Conservation (phyloP, 495 filamentous ascomycete species). For the Aspergillus incahuasiensis region DNA sequence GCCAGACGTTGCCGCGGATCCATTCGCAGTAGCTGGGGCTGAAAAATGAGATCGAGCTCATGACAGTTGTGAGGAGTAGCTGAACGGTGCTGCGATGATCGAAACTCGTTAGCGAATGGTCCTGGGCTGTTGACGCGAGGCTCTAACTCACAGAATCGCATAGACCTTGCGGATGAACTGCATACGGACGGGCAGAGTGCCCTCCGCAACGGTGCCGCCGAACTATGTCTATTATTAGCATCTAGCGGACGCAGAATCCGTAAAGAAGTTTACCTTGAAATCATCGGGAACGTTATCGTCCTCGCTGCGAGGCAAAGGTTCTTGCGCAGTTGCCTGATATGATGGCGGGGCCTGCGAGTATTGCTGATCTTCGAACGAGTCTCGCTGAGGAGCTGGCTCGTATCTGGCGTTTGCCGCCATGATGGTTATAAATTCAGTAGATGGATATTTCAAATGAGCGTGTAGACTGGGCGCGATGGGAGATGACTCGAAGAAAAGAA, state of each 20-base stretch:
- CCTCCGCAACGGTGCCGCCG: slow-evolving; percentile 86
- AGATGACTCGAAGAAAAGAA: background rate
- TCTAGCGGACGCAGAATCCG: no score
- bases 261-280: slow-evolving; percentile 64
- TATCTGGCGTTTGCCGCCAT: slow-evolving; percentile 72
- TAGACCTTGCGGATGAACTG: slow-evolving; percentile 96
- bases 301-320: slow-evolving; percentile 66
- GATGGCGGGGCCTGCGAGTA: slow-evolving; percentile 84
- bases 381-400: slow-evolving; percentile 64
- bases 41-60: slow-evolving; percentile 82
- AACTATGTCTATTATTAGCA: slow-evolving; percentile 51
- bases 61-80: slow-evolving; percentile 73
- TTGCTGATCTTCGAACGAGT: slow-evolving; percentile 59
- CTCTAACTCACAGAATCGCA: slow-evolving; percentile 63
- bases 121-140: background rate
- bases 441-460: background rate
- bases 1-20: slow-evolving; percentile 78
- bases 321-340: slow-evolving; percentile 46
- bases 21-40: slow-evolving; percentile 72
- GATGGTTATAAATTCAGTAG: background rate
- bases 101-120: slow-evolving; percentile 7
- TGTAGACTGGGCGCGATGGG: background rate
- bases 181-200: slow-evolving; percentile 91
- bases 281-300: slow-evolving; percentile 93
- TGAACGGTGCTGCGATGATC: slow-evolving; percentile 64